These are phyloP conservation scores for Cystobasidiopsis lactophilus DNA, from an alignment of 768 basidiomycete species.

Conservation along the genomic window DNA sequence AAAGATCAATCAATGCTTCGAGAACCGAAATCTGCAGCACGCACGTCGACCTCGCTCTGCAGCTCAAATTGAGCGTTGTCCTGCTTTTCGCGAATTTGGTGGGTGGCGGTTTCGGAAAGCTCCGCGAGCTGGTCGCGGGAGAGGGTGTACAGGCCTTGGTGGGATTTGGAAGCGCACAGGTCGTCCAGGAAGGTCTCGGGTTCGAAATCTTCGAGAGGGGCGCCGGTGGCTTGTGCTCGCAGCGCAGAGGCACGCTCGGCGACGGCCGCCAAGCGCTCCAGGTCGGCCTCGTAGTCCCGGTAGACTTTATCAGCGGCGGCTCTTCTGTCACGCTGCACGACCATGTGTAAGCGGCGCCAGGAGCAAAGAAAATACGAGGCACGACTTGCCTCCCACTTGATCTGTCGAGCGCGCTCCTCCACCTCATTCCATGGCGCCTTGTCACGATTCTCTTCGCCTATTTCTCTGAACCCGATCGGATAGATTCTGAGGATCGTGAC, in stretches of 20 bases:
- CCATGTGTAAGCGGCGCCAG: no score
- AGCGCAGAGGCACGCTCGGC: neutral
- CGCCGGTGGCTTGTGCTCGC: neutral
- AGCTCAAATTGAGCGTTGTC: constrained; percentile 36
- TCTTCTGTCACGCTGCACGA: neutral
- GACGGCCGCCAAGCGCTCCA: neutral
- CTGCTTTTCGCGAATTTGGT: constrained; percentile 38
- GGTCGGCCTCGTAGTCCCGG: neutral
- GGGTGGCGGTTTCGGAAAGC: constrained; percentile 37
- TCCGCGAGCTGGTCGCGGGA: constrained; percentile 3
- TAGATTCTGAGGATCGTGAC: constrained; percentile 48
- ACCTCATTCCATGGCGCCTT: constrained; percentile 43
- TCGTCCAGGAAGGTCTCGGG: neutral
- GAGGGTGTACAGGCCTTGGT: neutral
- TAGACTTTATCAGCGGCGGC: neutral
- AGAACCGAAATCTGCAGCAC: neutral
- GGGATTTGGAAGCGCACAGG: neutral
- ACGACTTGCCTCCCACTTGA: constrained; percentile 45
- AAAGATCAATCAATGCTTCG: neutral
- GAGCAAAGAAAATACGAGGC: neutral
- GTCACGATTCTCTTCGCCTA: constrained; percentile 30
- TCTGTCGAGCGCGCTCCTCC: constrained; percentile 41
- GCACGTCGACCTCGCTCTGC: constrained; percentile 13
- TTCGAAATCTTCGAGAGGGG: neutral
- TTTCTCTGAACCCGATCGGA: constrained; percentile 61